These are phyloP conservation scores for Astrothelium macrocarpum DNA, from an alignment of 495 filamentous ascomycete species.

Conservation along the genomic window DNA sequence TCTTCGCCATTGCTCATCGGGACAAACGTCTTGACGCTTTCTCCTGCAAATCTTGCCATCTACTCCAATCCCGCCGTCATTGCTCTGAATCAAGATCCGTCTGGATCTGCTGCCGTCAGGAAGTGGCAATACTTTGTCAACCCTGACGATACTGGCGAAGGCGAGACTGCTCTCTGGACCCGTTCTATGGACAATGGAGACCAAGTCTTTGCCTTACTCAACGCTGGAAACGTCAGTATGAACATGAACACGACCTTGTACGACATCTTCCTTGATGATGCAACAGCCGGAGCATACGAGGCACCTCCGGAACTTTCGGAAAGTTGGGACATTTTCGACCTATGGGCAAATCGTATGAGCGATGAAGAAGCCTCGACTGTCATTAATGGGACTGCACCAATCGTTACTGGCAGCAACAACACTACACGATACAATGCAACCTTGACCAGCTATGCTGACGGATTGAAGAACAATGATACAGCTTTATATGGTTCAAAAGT, in stretches of 20 bases:
- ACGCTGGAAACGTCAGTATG: conserved; percentile 33
- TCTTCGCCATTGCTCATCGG: conserved; percentile 24
- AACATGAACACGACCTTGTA: conserved; percentile 43
- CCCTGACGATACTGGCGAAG: conserved; percentile 27
- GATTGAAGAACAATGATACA: conserved; percentile 1
- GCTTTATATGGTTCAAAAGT: not conserved
- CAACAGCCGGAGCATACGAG: conserved; percentile 26
- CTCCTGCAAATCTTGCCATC: conserved; percentile 22
- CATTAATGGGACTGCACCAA: not conserved
- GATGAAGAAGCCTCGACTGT: not conserved
- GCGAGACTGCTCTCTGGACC: conserved; percentile 44
- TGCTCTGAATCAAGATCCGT: conserved; percentile 41
- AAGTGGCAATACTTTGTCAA: conserved; percentile 15
- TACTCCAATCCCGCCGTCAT: conserved; percentile 24
- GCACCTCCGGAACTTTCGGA: conserved; percentile 29
- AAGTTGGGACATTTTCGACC: conserved; percentile 46
- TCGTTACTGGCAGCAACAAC: not conserved
- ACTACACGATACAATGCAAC: conserved; percentile 1
- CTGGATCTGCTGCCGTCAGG: conserved; percentile 36
- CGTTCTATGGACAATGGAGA: conserved; percentile 39
- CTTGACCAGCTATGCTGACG: not conserved
- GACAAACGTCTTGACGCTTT: conserved; percentile 21
- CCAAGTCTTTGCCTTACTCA: conserved; percentile 40
- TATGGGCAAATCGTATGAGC: conserved; percentile 39
- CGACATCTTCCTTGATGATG: conserved; percentile 45